Evolutionary conservation across 176 grass and related monocot species (phyloP).

Genomic region (Tillandsia leiboldiana): DNA sequence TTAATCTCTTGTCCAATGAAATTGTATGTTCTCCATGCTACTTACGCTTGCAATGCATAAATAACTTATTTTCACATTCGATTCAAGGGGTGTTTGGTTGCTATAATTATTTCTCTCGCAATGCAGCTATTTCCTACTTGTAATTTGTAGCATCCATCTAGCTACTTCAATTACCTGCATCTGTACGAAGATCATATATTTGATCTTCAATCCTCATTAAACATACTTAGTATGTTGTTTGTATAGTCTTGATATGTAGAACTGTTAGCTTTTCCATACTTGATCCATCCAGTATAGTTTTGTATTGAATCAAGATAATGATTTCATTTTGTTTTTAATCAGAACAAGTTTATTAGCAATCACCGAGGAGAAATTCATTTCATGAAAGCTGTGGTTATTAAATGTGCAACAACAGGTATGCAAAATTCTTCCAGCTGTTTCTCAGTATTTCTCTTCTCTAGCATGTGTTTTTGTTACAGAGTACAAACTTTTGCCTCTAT

Average conservation of each 20-base stretch:
- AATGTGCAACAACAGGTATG: slow-evolving; percentile 67
- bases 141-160: background rate
- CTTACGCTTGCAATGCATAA: background rate
- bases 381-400: slow-evolving; percentile 44
- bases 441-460: too few species aligned
- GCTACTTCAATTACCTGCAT: background rate
- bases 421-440: background rate
- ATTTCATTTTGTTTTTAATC: slow-evolving; percentile 20
- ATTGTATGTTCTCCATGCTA: slow-evolving; percentile 40
- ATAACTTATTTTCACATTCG: background rate
- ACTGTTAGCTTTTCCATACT: background rate
- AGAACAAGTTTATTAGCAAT: slow-evolving; percentile 74
- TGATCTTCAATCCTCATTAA: background rate
- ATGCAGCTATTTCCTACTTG: background rate
- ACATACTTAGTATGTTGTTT: background rate
- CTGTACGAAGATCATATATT: background rate
- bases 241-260: background rate
- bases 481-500: too few species aligned
- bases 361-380: slow-evolving; percentile 79
- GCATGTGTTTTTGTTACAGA: too few species aligned
- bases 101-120: background rate
- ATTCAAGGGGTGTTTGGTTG: background rate
- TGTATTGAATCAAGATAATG: background rate
- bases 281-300: background rate
- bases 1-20: slow-evolving; percentile 58